phyloP scores from a whole-genome alignment of 129 eudicot species.

The Cynara cardunculus region DNA sequence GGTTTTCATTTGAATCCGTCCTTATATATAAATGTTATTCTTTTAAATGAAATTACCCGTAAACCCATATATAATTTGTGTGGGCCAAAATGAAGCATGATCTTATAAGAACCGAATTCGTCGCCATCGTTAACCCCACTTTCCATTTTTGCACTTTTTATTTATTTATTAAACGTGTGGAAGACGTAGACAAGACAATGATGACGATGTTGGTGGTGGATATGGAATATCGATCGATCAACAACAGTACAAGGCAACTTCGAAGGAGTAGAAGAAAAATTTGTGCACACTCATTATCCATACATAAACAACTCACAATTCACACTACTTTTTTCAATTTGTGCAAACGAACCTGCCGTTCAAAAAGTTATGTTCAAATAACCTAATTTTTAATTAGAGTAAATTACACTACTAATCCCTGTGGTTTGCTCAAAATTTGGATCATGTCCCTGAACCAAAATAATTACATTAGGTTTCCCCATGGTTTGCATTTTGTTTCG shows the following conservation, averaged over 20 bases:
- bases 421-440: too few species aligned
- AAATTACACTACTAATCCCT: too few species aligned
- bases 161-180: neutral
- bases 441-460: too few species aligned
- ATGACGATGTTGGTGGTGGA: slow-evolving; percentile 11
- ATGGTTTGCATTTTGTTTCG: too few species aligned
- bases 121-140: neutral
- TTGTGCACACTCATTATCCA: slow-evolving; percentile 9
- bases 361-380: neutral
- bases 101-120: neutral
- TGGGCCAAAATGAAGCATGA: neutral
- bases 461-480: too few species aligned
- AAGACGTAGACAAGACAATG: neutral
- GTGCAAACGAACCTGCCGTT: neutral
- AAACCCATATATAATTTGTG: neutral
- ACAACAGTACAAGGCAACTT: slow-evolving; percentile 12
- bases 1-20: too few species aligned
- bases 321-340: neutral
- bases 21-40: too few species aligned
- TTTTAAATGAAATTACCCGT: too few species aligned
- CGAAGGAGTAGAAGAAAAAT: slow-evolving; percentile 14
- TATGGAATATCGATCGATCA: neutral
- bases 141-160: neutral
- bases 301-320: neutral
- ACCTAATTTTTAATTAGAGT: too few species aligned